Conservation (phyloP, 495 filamentous ascomycete species). For the Platismatia glauca region DNA sequence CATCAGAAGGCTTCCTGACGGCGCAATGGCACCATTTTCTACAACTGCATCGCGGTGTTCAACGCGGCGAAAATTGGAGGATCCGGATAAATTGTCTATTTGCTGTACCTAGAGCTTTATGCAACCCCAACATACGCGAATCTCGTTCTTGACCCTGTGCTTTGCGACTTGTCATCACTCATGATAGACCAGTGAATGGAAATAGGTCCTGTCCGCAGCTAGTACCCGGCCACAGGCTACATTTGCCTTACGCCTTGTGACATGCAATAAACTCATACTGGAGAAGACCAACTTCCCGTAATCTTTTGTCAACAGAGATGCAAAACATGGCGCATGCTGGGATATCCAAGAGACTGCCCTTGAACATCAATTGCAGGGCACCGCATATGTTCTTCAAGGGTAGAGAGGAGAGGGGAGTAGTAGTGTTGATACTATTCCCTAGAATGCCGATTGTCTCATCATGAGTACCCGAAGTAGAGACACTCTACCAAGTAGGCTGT, state of each 20-base stretch:
- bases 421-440: not conserved
- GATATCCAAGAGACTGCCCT: not conserved
- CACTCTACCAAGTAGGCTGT: not conserved
- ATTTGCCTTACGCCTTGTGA: not conserved
- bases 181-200: not conserved
- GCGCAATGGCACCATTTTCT: not conserved
- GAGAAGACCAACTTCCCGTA: no score
- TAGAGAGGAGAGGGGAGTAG: not conserved
- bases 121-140: not conserved
- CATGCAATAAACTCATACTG: not conserved
- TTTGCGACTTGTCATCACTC: not conserved
- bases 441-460: not conserved
- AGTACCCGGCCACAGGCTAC: not conserved
- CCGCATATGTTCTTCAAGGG: not conserved
- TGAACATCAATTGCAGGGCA: not conserved
- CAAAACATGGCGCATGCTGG: not conserved
- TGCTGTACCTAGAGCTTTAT: not conserved
- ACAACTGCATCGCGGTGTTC: not conserved
- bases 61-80: not conserved
- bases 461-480: not conserved
- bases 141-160: not conserved
- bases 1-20: slow-evolving; percentile 25
- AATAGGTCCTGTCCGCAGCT: not conserved
- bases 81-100: not conserved
- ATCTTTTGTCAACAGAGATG: not conserved